A percentile compares a stretch with the other conserved stretches of the same genome.
phyloP scores from a whole-genome alignment of 1,284 basidiomycete genomes.

The Tausonia pullulans region DNA sequence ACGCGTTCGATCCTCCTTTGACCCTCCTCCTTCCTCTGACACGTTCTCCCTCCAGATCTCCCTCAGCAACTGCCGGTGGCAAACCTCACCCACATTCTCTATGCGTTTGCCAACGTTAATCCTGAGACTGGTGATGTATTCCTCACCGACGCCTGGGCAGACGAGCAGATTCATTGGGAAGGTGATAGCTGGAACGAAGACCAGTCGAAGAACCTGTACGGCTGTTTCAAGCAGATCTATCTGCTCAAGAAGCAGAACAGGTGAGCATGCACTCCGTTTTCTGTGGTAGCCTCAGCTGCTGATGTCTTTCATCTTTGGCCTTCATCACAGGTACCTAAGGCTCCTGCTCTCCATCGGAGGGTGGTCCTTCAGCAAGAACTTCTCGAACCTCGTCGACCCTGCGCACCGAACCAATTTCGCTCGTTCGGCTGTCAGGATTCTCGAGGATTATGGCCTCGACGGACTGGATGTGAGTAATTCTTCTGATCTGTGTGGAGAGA shows the following conservation, averaged over 20 bases:
- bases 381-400: constrained; percentile 44
- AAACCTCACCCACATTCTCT: constrained; percentile 68
- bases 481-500: background rate
- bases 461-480: constrained; percentile 49
- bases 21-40: constrained; percentile 40
- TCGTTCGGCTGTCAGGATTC: constrained; percentile 51
- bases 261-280: constrained; percentile 21
- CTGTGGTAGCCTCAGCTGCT: background rate
- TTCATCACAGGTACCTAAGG: constrained; percentile 50
- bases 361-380: constrained; percentile 71
- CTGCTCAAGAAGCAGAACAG: constrained; percentile 64
- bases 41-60: constrained; percentile 35
- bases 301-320: background rate
- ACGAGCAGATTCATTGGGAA: constrained; percentile 55
- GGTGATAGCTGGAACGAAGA: constrained; percentile 80
- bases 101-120: constrained; percentile 77
- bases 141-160: constrained; percentile 71
- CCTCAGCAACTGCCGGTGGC: constrained; percentile 54
- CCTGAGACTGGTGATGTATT: constrained; percentile 51
- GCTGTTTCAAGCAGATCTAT: constrained; percentile 79
- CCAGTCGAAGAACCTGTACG: constrained; percentile 64
- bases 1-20: background rate
- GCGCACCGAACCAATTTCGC: constrained; percentile 58
- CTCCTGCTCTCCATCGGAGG: constrained; percentile 69
- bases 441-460: constrained; percentile 81